Evolutionary conservation across 345 rosid species (phyloP).

Genomic region (Viola odorata): DNA sequence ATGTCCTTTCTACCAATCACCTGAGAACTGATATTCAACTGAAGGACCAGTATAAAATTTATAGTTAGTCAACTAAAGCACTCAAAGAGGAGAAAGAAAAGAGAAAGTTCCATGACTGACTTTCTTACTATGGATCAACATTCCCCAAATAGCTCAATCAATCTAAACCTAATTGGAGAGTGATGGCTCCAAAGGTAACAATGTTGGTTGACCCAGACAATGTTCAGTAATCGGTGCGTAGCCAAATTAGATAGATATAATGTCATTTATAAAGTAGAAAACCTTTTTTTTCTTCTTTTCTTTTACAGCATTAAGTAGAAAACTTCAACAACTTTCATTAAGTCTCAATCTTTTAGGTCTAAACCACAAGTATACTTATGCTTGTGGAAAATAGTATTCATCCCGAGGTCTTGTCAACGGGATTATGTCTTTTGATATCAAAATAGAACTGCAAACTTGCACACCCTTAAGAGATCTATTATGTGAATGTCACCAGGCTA

Average conservation of each 20-base stretch:
- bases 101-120: neutral
- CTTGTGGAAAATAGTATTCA: no score
- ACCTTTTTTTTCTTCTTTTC: no score
- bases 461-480: neutral
- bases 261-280: no score
- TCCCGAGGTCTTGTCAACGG: neutral
- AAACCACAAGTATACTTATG: no score
- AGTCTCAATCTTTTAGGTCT: no score
- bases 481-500: neutral
- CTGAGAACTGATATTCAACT: conserved; percentile 83
- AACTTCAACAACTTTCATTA: neutral
- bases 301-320: no score
- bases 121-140: neutral
- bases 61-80: conserved; percentile 13
- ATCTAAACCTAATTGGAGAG: neutral
- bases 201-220: no score
- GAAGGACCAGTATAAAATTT: conserved; percentile 22
- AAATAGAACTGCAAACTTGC: neutral
- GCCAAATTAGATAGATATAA: no score
- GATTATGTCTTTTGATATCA: neutral
- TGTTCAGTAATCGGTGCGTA: no score
- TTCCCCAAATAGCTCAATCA: no score
- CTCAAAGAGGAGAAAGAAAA: neutral
- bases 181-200: no score
- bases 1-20: conserved; percentile 89